Evolutionary conservation across 2,329 filamentous ascomycete genomes (phyloP), one percentile per base, ranked within the genome.

Genomic region (Arthrobotrys musiformis): DNA sequence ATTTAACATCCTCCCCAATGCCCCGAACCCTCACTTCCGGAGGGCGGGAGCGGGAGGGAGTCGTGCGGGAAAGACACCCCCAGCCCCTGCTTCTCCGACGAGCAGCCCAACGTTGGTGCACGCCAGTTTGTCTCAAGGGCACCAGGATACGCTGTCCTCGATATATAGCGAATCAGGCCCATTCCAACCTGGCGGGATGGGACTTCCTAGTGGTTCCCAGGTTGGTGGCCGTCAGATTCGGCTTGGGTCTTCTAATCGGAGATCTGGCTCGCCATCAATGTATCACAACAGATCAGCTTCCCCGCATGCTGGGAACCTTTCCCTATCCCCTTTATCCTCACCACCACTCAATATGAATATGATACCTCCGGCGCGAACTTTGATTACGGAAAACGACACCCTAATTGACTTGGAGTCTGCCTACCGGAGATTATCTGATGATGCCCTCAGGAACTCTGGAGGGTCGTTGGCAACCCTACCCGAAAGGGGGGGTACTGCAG

Each of bases 391-490:
- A 46, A 89, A 89, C 66, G 89, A 89, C 9, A 86, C 88, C 54
- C 82, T 88, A 0, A 84, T 93, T 62, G 90, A 93, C 81, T 88
- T 92, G 83, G 89, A 87, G 73, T 90, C 86, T 79, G 90, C 91
- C 2, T 92, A 93, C 81, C 87, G 90, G 61, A 88, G 89, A 73
- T 84, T 93, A 17, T 93, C 91, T 0, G 90, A 94, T 81, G 90
- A 90, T 9, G 90, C 90, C 61, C 84, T 94, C 48, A 86, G 89
- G 2, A 87, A 86, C 30, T 89, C 90, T 4, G 87, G 88, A 17
- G 90, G 91, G 28, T 88, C 86, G 61, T 84, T 94, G 33, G 87
- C 90, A 5, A 85, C 86, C 61, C 84, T 92, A 22, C 87, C 90
- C n/a, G 82, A 79, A 78, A 87, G 88, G 61, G 90, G 90, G 81